phyloP scores from a whole-genome alignment of 805 yeast species.

The Ogataea polymorpha region DNA sequence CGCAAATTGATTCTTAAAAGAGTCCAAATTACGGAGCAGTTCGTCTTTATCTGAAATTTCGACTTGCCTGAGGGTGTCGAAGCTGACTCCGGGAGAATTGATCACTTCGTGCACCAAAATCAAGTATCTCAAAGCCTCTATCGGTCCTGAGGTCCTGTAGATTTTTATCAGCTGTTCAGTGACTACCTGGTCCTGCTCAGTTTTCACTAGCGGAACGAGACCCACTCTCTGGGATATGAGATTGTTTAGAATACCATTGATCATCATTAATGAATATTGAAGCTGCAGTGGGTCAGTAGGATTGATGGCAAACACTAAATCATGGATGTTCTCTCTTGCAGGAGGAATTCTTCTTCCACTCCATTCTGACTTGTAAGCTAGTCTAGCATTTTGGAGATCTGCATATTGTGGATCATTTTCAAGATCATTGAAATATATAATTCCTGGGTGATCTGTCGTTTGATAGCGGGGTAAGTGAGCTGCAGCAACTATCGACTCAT shows the following conservation, averaged over 20 bases:
- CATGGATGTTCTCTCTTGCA: conserved; percentile 70
- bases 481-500: conserved; percentile 5
- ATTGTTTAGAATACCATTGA: conserved; percentile 48
- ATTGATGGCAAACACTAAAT: conserved; percentile 65
- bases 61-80: conserved; percentile 2
- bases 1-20: conserved; percentile 37
- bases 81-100: not conserved
- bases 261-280: conserved; percentile 45
- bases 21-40: conserved; percentile 17
- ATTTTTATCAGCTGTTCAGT: conserved; percentile 28
- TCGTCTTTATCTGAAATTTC: conserved; percentile 9
- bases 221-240: conserved; percentile 81
- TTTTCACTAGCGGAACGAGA: conserved; percentile 57
- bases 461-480: too few relatives aligned
- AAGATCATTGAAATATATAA: conserved; percentile 76
- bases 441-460: conserved; percentile 21
- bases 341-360: conserved; percentile 63
- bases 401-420: conserved; percentile 58
- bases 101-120: conserved; percentile 17
- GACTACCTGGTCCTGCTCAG: conserved; percentile 20
- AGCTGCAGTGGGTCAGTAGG: conserved; percentile 53
- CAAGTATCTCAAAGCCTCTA: conserved; percentile 25
- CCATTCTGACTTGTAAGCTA: conserved; percentile 44
- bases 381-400: conserved; percentile 41
- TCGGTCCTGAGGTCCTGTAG: conserved; percentile 16